Evolutionary conservation across 306 rosid species (phyloP).

Genomic region (Cicer cuneatum): DNA sequence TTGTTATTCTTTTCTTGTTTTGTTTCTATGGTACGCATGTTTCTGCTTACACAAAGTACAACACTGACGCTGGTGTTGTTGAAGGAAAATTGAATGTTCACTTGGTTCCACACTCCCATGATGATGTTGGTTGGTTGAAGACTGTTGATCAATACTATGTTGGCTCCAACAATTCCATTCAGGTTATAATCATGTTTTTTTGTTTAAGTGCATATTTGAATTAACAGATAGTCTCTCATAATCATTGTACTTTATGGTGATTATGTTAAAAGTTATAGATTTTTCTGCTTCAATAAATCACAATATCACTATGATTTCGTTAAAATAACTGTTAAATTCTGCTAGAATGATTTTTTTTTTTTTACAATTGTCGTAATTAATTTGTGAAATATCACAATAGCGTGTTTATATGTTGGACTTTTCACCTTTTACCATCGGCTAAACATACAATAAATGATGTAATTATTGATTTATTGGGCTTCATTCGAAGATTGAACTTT

Average conservation of each 20-base stretch:
- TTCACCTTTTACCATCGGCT: too few relatives aligned
- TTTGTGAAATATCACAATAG: too few relatives aligned
- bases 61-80: conserved; percentile 58
- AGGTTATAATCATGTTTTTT: conserved; percentile 48
- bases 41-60: conserved; percentile 58
- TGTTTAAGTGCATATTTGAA: neutral
- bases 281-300: too few relatives aligned
- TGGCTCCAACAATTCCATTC: conserved; percentile 80
- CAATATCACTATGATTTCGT: too few relatives aligned
- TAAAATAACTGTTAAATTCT: too few relatives aligned
- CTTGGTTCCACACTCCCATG: conserved; percentile 82
- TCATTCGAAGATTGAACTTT: conserved; percentile 1
- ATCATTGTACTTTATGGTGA: too few relatives aligned
- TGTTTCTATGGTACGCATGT: conserved; percentile 48
- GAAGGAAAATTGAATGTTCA: conserved; percentile 85
- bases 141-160: conserved; percentile 88
- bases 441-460: too few relatives aligned
- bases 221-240: too few relatives aligned
- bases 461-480: neutral
- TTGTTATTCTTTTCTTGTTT: conserved; percentile 42
- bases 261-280: too few relatives aligned
- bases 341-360: too few relatives aligned
- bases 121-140: conserved; percentile 95
- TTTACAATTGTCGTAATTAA: too few relatives aligned
- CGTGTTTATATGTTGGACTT: too few relatives aligned